Evolutionary conservation across 495 filamentous ascomycete genomes (phyloP).

Genomic region (Paragyromitra xinjiangensis): DNA sequence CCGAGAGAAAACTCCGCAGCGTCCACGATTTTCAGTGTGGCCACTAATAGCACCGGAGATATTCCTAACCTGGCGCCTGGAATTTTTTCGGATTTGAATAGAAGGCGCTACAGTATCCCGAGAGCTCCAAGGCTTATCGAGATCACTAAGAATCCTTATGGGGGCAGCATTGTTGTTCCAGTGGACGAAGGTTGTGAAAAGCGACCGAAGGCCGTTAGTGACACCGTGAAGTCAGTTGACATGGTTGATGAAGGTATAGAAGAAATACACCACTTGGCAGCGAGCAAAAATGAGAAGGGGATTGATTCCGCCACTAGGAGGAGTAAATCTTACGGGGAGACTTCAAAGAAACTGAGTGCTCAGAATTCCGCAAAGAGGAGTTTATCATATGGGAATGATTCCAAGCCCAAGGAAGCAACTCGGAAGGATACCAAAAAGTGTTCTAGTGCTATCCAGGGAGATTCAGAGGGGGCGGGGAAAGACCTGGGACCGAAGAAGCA

Average conservation of each 20-base stretch:
- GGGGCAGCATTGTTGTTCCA: background rate
- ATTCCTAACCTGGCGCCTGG: slow-evolving; percentile 6
- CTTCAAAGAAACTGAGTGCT: slow-evolving; percentile 1
- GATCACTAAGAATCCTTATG: slow-evolving; percentile 17
- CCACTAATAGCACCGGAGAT: slow-evolving; percentile 15
- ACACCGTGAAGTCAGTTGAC: background rate
- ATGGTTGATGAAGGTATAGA: background rate
- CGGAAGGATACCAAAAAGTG: background rate
- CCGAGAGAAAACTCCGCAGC: slow-evolving; percentile 2
- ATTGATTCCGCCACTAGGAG: background rate
- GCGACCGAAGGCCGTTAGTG: background rate
- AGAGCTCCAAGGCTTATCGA: slow-evolving; percentile 34
- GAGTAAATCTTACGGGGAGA: background rate
- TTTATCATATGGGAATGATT: background rate
- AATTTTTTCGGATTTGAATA: background rate
- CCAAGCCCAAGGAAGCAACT: background rate
- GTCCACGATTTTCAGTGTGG: slow-evolving; percentile 25
- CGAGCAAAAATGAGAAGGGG: no score
- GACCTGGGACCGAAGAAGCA: background rate
- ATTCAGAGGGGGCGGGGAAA: background rate
- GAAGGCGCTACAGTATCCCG: background rate
- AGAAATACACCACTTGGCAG: no score
- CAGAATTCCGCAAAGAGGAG: background rate
- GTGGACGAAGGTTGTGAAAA: background rate
- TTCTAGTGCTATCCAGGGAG: background rate